A percentile compares a stretch with the other conserved stretches of the same genome.
phyloP scores from a whole-genome alignment of 768 basidiomycete genomes.

The Leccinum ochraceum region DNA sequence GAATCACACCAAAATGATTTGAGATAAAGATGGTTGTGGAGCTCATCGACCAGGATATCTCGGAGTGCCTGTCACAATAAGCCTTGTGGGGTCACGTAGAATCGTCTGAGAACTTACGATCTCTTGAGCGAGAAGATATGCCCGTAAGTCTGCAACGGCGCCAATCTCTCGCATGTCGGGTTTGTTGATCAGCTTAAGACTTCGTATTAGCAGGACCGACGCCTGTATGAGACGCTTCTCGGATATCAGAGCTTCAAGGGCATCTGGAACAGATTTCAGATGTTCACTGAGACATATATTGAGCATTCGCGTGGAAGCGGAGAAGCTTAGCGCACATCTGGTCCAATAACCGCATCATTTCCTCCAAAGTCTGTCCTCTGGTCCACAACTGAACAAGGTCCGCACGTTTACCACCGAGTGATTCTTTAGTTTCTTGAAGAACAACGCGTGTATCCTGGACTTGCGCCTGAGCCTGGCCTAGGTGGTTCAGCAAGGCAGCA shows the following conservation, averaged over 20 bases:
- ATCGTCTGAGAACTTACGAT: conserved; percentile 50
- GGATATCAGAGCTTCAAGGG: conserved; percentile 90
- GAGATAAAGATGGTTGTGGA: conserved; percentile 96
- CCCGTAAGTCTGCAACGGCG: conserved; percentile 86
- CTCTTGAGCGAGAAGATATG: conserved; percentile 86
- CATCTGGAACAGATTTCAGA: conserved; percentile 87
- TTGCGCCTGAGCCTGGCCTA: conserved; percentile 73
- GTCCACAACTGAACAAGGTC: conserved; percentile 91
- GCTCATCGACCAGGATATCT: conserved; percentile 92
- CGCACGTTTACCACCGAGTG: conserved; percentile 76
- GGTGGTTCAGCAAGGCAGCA: conserved; percentile 69
- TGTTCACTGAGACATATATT: conserved; percentile 61
- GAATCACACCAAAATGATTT: conserved; percentile 96
- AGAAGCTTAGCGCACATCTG: conserved; percentile 68
- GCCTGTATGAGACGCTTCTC: conserved; percentile 94
- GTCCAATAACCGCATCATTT: conserved; percentile 93
- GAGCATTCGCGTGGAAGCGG: conserved; percentile 14
- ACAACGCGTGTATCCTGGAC: conserved; percentile 67
- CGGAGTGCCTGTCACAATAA: conserved; percentile 65
- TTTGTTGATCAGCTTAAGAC: conserved; percentile 88
- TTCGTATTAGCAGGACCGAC: conserved; percentile 80
- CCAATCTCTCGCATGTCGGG: conserved; percentile 94
- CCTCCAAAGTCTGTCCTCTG: conserved; percentile 87
- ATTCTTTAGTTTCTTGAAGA: conserved; percentile 78
- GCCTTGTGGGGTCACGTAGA: not conserved